phyloP scores from a whole-genome alignment of 1,284 basidiomycete species.

The Naganishia cerealis region DNA sequence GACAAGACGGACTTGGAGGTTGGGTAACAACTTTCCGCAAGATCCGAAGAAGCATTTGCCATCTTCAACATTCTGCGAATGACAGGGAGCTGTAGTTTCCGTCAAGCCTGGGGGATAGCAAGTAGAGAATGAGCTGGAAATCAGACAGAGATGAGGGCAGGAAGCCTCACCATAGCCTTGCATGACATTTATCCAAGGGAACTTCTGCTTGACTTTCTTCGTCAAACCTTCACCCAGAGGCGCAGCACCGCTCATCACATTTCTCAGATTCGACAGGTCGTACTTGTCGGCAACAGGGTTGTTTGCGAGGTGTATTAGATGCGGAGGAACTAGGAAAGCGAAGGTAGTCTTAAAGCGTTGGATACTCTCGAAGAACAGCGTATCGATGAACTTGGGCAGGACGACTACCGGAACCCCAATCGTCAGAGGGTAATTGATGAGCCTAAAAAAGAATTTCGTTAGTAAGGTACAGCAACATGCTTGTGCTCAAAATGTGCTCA shows the following conservation, averaged over 20 bases:
- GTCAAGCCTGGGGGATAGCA: constrained; percentile 54
- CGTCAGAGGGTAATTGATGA: constrained; percentile 64
- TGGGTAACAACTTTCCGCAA: constrained; percentile 72
- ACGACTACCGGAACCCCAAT: constrained; percentile 66
- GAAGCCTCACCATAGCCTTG: constrained; percentile 28
- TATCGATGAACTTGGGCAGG: constrained; percentile 63
- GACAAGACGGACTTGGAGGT: constrained; percentile 74
- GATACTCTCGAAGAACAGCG: constrained; percentile 64
- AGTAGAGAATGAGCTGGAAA: constrained; percentile 40
- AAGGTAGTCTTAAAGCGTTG: constrained; percentile 68
- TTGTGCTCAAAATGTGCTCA: constrained; percentile 52
- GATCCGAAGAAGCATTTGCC: constrained; percentile 60
- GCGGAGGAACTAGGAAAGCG: constrained; percentile 75
- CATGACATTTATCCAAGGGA: constrained; percentile 1
- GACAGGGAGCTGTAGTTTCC: constrained; percentile 55
- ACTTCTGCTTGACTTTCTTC: constrained; percentile 26
- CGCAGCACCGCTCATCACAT: constrained; percentile 75
- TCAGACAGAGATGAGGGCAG: not conserved
- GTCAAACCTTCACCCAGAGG: constrained; percentile 67
- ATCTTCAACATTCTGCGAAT: constrained; percentile 46
- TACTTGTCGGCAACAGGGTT: constrained; percentile 66
- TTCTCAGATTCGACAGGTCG: constrained; percentile 64
- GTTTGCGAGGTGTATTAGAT: constrained; percentile 62
- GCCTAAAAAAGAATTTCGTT: constrained; percentile 33
- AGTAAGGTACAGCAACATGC: constrained; percentile 57